A percentile compares a stretch with the other conserved stretches of the same genome.
Conservation (phyloP, 2,329 filamentous ascomycete genomes). For the Ciborinia camelliae region DNA sequence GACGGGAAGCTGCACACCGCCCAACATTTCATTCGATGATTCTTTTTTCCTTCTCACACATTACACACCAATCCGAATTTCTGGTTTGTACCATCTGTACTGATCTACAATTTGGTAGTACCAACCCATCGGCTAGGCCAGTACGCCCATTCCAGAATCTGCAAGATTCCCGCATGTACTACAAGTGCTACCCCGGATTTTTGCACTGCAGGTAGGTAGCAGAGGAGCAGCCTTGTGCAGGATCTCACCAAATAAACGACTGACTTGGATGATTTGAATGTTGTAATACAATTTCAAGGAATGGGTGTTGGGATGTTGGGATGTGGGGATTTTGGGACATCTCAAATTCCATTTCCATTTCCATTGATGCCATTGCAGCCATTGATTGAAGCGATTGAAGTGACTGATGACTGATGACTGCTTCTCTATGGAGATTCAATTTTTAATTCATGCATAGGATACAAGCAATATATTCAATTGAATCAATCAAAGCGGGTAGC, state of each 20-base stretch:
- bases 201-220: slow-evolving; percentile 15
- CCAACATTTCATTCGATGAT: slow-evolving; percentile 7
- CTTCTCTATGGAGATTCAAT: slow-evolving; percentile 7
- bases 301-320: neutral
- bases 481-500: slow-evolving; percentile 7
- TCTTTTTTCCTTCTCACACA: neutral
- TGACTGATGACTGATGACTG: too few relatives aligned
- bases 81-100: slow-evolving; percentile 10
- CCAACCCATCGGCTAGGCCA: neutral
- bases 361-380: too few relatives aligned
- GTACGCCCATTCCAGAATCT: slow-evolving; percentile 23
- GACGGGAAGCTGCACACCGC: slow-evolving; percentile 23
- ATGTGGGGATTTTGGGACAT: slow-evolving; percentile 2
- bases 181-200: slow-evolving; percentile 22
- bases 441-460: too few relatives aligned
- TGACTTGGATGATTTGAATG: slow-evolving; percentile 3
- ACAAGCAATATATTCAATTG: slow-evolving; percentile 4
- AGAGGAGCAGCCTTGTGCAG: slow-evolving; percentile 22
- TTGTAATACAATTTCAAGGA: neutral
- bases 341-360: slow-evolving; percentile 4
- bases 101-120: slow-evolving; percentile 15
- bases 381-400: too few relatives aligned
- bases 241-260: slow-evolving; percentile 22
- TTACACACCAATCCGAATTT: slow-evolving; percentile 12
- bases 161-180: slow-evolving; percentile 19